Percentiles rank a stretch among this genome's conserved stretches.
phyloP scores from a whole-genome alignment of 108 stramenopile genomes.

The Discostella stelligeroides region DNA sequence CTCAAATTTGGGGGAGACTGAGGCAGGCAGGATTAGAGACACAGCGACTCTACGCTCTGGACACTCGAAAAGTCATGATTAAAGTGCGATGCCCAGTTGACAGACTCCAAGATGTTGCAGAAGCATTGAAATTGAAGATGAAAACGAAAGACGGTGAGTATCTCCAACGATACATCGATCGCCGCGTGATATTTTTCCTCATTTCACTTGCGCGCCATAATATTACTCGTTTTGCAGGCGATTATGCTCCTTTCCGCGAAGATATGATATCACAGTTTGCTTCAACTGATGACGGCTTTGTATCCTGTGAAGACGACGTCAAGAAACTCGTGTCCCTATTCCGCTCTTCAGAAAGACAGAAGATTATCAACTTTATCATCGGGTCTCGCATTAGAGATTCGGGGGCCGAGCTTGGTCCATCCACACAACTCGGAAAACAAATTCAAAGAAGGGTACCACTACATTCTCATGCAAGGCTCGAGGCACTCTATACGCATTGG shows the following conservation, averaged over 20 bases:
- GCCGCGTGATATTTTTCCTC: conserved; percentile 1
- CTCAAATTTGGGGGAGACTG: conserved; percentile 91
- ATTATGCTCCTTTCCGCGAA: conserved; percentile 82
- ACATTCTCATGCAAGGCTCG: conserved; percentile 84
- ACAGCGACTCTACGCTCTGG: conserved; percentile 70
- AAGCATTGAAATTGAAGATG: conserved; percentile 85
- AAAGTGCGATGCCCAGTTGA: conserved; percentile 89
- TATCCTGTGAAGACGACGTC: conserved; percentile 53
- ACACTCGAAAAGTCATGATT: conserved; percentile 83
- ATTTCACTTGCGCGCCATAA: background rate
- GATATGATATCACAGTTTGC: conserved; percentile 63
- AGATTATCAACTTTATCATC: conserved; percentile 91
- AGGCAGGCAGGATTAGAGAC: conserved; percentile 90
- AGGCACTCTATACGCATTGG: conserved; percentile 74
- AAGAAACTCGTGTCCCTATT: conserved; percentile 69
- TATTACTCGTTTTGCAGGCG: conserved; percentile 17
- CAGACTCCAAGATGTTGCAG: conserved; percentile 89
- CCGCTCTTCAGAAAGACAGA: conserved; percentile 81
- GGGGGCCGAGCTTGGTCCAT: conserved; percentile 86
- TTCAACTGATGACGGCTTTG: conserved; percentile 57
- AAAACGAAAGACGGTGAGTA: conserved; percentile 70
- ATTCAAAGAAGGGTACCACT: conserved; percentile 80
- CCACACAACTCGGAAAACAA: conserved; percentile 79
- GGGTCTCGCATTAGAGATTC: conserved; percentile 87
- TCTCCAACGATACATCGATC: background rate